These are phyloP conservation scores for Trichomonas gallinae DNA, from an alignment of 208 protist genomes.

Conservation along the genomic window DNA sequence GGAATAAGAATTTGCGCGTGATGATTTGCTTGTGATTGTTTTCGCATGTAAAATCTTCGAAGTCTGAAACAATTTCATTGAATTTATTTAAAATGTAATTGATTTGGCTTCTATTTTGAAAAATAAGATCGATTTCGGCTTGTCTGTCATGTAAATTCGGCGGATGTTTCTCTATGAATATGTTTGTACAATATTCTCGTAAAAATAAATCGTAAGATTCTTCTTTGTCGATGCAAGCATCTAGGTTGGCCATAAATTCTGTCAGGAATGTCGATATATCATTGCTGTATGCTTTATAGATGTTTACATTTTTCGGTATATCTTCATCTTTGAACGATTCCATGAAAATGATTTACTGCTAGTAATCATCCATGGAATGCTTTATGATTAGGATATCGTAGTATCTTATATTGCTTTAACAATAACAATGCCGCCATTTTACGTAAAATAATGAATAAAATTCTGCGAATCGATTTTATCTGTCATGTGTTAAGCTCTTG, in stretches of 20 bases:
- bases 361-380: too few species aligned
- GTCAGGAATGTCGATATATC: not conserved
- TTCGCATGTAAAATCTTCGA: not conserved
- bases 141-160: not conserved
- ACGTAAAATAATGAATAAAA: too few species aligned
- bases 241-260: not conserved
- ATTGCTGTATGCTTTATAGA: not conserved
- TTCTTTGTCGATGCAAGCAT: not conserved
- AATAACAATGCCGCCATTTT: too few species aligned
- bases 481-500: too few species aligned
- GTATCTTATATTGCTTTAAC: too few species aligned
- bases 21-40: not conserved
- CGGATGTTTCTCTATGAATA: not conserved
- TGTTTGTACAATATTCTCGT: not conserved
- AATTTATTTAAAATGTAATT: too few species aligned
- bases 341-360: too few species aligned
- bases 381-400: too few species aligned
- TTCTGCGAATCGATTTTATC: too few species aligned
- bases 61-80: not conserved
- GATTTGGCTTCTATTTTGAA: not conserved
- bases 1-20: not conserved
- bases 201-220: not conserved
- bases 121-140: not conserved
- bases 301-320: not conserved
- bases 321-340: not conserved